These are phyloP conservation scores for Xylaria hypoxylon DNA, from an alignment of 2,329 filamentous ascomycete genomes.

Conservation along the genomic window DNA sequence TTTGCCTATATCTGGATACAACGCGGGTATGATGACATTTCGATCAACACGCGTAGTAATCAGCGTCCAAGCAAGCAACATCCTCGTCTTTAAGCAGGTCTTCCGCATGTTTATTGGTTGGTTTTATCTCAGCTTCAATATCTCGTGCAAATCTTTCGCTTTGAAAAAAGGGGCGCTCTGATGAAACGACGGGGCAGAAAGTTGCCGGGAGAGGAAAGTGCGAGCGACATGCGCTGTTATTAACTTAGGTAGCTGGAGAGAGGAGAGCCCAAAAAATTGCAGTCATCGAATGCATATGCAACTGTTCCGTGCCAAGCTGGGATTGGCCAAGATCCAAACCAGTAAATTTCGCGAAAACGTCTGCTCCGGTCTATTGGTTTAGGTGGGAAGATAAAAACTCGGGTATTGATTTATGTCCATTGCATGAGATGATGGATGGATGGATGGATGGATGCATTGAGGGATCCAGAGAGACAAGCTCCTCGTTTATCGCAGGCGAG, in stretches of 20 bases:
- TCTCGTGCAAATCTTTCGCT: neutral
- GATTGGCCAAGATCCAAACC: constrained; percentile 9
- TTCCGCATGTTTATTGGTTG: constrained; percentile 9
- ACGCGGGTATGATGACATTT: neutral
- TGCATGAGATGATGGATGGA: constrained; percentile 5
- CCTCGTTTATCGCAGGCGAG: constrained; percentile 22
- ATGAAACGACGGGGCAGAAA: neutral
- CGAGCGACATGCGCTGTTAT: constrained; percentile 7
- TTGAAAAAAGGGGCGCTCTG: neutral
- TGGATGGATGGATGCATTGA: neutral
- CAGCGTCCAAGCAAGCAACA: neutral
- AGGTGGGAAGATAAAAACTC: constrained; percentile 17
- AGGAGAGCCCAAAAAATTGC: constrained; percentile 7
- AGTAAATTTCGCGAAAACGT: constrained; percentile 17
- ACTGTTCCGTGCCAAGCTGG: constrained; percentile 6
- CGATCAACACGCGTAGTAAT: constrained; percentile 6
- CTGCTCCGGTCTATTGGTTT: constrained; percentile 25
- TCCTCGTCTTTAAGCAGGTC: neutral
- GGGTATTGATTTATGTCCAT: constrained; percentile 28
- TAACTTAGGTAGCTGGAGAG: constrained; percentile 7
- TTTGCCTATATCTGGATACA: constrained; percentile 8
- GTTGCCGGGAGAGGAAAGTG: neutral
- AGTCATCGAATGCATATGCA: neutral
- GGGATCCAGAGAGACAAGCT: constrained; percentile 9
- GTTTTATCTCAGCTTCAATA: constrained; percentile 17